These are phyloP conservation scores for Paramecium octaurelia DNA, from an alignment of 73 alveolate species.

Conservation along the genomic window DNA sequence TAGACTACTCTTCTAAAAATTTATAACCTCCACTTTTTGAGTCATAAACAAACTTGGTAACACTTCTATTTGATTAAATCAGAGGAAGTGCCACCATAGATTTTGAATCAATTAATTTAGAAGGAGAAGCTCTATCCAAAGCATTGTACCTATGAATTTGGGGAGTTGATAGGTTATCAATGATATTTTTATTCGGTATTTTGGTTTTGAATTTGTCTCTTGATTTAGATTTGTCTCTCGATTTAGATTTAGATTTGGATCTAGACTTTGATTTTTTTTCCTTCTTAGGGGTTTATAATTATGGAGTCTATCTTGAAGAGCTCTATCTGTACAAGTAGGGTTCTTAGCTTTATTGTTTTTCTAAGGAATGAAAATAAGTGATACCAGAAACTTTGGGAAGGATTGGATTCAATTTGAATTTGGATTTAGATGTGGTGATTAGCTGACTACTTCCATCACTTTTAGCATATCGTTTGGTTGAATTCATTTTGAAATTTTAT, in stretches of 20 bases:
- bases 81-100: conserved; percentile 30
- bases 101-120: neutral
- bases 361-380: neutral
- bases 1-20: neutral
- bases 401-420: neutral
- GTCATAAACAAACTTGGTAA: conserved; percentile 14
- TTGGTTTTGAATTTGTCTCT: neutral
- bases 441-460: neutral
- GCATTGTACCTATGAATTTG: neutral
- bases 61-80: neutral
- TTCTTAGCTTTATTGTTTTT: neutral
- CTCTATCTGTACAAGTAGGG: neutral
- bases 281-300: neutral
- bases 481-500: neutral
- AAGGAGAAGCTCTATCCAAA: neutral
- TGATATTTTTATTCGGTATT: neutral
- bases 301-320: neutral
- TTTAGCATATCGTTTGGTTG: neutral
- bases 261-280: neutral
- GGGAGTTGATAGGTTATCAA: neutral
- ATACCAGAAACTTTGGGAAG: conserved; percentile 5
- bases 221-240: too few species aligned
- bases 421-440: neutral
- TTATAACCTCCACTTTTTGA: conserved; percentile 24
- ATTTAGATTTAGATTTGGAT: neutral